Conservation (phyloP, 73 alveolate species). For the Tetrahymena malaccensis region DNA sequence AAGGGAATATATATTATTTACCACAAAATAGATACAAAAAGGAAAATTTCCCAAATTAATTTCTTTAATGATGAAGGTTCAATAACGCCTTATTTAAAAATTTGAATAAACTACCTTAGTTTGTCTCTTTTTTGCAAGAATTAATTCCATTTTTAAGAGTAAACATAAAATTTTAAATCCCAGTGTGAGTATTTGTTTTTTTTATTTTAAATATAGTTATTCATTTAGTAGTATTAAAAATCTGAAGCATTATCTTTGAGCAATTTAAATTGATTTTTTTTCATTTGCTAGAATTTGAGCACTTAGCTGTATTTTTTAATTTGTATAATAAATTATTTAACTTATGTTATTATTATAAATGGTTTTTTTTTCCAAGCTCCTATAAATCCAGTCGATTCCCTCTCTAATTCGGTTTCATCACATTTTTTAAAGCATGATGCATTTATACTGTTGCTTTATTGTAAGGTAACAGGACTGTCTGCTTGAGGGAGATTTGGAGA, state of each 20-base stretch:
- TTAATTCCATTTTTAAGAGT: background rate
- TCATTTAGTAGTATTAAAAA: background rate
- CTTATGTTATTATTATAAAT: background rate
- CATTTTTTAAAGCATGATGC: background rate
- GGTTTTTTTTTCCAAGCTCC: background rate
- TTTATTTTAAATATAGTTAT: background rate
- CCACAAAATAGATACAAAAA: background rate
- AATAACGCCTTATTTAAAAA: background rate
- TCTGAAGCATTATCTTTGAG: background rate
- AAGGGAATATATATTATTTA: background rate
- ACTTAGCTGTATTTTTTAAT: background rate
- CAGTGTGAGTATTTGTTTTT: background rate
- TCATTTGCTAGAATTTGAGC: background rate
- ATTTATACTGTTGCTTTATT: background rate
- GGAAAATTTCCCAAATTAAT: background rate
- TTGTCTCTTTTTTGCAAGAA: background rate
- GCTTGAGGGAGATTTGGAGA: background rate
- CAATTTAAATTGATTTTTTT: background rate
- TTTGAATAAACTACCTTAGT: background rate
- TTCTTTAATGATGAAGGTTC: background rate
- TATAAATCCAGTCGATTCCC: background rate
- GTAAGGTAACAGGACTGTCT: background rate
- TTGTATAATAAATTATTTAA: background rate
- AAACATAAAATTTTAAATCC: background rate
- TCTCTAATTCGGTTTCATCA: background rate